These are phyloP conservation scores for Crucihimalaya himalaica DNA, from an alignment of 345 rosid species.

Conservation along the genomic window DNA sequence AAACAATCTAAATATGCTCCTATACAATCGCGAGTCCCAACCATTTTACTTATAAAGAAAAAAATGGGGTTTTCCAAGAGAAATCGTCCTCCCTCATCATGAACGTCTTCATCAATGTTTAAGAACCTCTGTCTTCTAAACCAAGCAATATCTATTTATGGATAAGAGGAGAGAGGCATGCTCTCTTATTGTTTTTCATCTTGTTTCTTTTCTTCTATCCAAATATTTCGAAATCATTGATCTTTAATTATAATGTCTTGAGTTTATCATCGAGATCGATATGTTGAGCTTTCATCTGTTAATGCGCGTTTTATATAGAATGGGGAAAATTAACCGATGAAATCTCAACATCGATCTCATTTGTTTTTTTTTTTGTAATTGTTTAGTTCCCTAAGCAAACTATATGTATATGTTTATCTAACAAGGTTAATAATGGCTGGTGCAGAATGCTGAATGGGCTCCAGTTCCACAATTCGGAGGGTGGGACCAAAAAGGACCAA, in stretches of 20 bases:
- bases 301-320: slow-evolving; percentile 29
- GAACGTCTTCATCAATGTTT: slow-evolving; percentile 25
- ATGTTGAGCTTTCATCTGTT: slow-evolving; percentile 37
- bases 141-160: slow-evolving; percentile 28
- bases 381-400: background rate
- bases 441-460: slow-evolving; percentile 50
- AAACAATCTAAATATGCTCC: slow-evolving; percentile 28
- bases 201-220: background rate
- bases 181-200: background rate
- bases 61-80: background rate
- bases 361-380: background rate
- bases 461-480: slow-evolving; percentile 82
- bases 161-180: slow-evolving; percentile 41
- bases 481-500: slow-evolving; percentile 58
- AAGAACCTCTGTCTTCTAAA: slow-evolving; percentile 24
- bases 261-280: slow-evolving; percentile 2
- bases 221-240: background rate
- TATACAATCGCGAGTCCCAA: background rate
- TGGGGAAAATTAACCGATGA: slow-evolving; percentile 40
- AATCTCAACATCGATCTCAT: slow-evolving; percentile 1
- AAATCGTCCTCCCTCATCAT: slow-evolving; percentile 27
- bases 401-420: background rate
- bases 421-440: background rate
- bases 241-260: background rate
- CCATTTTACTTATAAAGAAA: slow-evolving; percentile 27